Conservation (phyloP, 202 grass and related monocot species). For the Musa balbisiana region DNA sequence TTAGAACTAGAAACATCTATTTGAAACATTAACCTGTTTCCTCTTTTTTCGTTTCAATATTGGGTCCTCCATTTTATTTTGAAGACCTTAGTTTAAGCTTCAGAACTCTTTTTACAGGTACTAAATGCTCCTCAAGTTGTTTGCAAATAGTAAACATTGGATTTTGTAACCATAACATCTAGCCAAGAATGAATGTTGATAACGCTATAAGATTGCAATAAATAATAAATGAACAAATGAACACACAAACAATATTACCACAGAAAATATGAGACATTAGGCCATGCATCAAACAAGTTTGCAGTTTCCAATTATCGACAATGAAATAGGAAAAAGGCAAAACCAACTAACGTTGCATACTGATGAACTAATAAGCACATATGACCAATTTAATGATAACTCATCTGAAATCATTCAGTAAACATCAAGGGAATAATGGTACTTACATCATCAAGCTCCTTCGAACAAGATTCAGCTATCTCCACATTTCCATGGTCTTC, state of each 20-base stretch:
- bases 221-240: no score
- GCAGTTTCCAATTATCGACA: neutral
- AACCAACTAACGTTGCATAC: neutral
- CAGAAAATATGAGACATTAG: neutral
- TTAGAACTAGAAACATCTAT: no score
- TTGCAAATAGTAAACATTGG: neutral
- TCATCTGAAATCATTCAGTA: neutral
- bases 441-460: slow-evolving; percentile 94
- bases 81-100: no score
- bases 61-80: neutral
- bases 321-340: neutral
- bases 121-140: neutral
- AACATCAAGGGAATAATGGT: slow-evolving; percentile 18
- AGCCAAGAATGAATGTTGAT: no score
- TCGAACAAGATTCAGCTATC: slow-evolving; percentile 76
- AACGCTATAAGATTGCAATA: no score
- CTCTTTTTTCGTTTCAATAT: neutral
- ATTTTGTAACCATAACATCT: neutral
- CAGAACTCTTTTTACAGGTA: no score
- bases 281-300: neutral
- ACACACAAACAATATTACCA: no score
- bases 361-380: neutral
- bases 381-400: neutral
- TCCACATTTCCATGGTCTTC: slow-evolving; percentile 80
- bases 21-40: no score